Percentiles rank a stretch among this genome's conserved stretches.
These are phyloP conservation scores for Neoscytalidium dimidiatum DNA, from an alignment of 2,329 filamentous ascomycete species.

Conservation along the genomic window DNA sequence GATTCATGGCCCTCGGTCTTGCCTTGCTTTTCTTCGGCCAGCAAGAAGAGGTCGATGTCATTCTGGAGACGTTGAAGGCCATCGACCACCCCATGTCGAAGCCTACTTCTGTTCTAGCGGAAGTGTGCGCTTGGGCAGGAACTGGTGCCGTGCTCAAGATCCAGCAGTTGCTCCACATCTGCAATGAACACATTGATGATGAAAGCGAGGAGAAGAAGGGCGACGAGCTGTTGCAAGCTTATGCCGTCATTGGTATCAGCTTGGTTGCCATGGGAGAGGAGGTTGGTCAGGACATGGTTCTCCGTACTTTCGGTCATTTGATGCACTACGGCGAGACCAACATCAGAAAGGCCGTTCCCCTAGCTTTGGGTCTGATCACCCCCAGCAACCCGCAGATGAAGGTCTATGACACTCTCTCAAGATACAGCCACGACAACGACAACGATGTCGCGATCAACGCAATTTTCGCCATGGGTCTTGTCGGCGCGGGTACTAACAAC, in stretches of 20 bases:
- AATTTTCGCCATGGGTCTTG: conserved; percentile 97
- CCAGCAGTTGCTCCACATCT: conserved; percentile 95
- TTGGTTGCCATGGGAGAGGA: conserved; percentile 98
- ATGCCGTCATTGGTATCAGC: conserved; percentile 91
- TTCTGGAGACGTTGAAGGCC: conserved; percentile 93
- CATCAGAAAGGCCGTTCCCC: conserved; percentile 91
- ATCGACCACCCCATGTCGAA: conserved; percentile 97
- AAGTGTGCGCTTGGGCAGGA: conserved; percentile 97
- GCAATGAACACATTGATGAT: conserved; percentile 95
- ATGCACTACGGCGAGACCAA: conserved; percentile 99
- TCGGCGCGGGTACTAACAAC: conserved; percentile 97
- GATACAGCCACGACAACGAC: conserved; percentile 98
- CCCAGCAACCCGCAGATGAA: conserved; percentile 99
- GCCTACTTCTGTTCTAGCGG: conserved; percentile 89
- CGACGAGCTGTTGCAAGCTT: conserved; percentile 92
- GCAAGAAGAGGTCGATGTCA: conserved; percentile 98
- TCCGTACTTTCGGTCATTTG: conserved; percentile 93
- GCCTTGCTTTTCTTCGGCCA: conserved; percentile 93
- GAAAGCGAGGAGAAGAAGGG: conserved; percentile 87
- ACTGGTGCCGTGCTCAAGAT: conserved; percentile 97
- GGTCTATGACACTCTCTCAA: conserved; percentile 95
- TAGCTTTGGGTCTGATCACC: conserved; percentile 95
- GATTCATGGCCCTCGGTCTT: conserved; percentile 92
- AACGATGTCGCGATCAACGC: conserved; percentile 97
- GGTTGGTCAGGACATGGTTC: conserved; percentile 96